These are phyloP conservation scores for Teratosphaeria pseudoeucalypti DNA, from an alignment of 2,329 filamentous ascomycete species.

Conservation along the genomic window DNA sequence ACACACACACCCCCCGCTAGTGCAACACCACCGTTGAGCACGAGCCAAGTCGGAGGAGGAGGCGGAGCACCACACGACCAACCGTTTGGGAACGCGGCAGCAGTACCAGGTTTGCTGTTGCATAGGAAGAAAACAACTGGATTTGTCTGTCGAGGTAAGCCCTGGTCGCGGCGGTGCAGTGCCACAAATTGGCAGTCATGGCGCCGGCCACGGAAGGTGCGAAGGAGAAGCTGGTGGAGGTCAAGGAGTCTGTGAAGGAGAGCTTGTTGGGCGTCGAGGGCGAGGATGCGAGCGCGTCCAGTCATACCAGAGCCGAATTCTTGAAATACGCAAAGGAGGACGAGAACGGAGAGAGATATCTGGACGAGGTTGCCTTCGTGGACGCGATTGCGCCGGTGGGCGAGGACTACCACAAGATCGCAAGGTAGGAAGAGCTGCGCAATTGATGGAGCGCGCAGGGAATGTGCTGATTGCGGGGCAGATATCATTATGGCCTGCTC, in stretches of 20 bases:
- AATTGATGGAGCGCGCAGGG: background rate
- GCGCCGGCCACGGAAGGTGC: conserved; percentile 59
- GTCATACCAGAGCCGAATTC: conserved; percentile 68
- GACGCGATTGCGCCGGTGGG: conserved; percentile 73
- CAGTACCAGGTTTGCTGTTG: background rate
- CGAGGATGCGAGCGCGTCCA: conserved; percentile 49
- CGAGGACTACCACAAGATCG: conserved; percentile 98
- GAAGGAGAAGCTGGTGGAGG: conserved; percentile 28
- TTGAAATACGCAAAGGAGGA: conserved; percentile 66
- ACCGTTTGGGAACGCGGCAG: background rate
- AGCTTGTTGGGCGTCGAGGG: conserved; percentile 54
- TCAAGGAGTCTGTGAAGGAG: conserved; percentile 3
- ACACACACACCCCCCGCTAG: background rate
- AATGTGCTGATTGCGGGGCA: background rate
- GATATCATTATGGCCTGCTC: conserved; percentile 73
- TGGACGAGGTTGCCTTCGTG: conserved; percentile 81
- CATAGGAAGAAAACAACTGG: background rate
- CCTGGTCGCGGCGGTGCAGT: conserved; percentile 17
- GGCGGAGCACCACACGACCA: background rate
- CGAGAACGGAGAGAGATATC: conserved; percentile 63
- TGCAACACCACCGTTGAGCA: background rate
- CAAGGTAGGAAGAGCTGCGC: conserved; percentile 34
- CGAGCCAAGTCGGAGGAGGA: background rate
- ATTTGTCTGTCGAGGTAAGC: background rate
- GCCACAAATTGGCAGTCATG: conserved; percentile 22